Percentiles rank a stretch among this genome's conserved stretches.
phyloP scores from a whole-genome alignment of 768 basidiomycete genomes.

The Mycena indigotica region DNA sequence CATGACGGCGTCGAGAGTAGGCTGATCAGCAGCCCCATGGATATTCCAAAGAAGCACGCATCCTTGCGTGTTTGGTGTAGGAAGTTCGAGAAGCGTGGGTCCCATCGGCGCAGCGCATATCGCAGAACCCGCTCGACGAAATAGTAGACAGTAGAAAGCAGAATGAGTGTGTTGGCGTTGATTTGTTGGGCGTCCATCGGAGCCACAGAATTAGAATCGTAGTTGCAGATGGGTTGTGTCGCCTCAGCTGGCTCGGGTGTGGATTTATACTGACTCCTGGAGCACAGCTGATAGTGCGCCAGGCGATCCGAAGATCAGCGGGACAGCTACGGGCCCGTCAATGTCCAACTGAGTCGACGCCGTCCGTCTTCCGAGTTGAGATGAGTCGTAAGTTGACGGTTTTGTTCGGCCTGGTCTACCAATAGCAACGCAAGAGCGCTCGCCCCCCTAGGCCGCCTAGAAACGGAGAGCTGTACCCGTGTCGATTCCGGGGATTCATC shows the following conservation, averaged over 20 bases:
- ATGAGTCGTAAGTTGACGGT: not conserved
- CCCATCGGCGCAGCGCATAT: not conserved
- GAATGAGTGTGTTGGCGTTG: slow-evolving; percentile 18
- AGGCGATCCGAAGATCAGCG: not conserved
- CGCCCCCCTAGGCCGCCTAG: too few relatives aligned
- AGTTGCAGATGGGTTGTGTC: not conserved
- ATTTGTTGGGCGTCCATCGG: slow-evolving; percentile 14
- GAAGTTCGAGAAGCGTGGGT: slow-evolving; percentile 12
- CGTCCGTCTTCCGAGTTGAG: not conserved
- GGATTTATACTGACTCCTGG: not conserved
- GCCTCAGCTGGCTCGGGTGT: too few relatives aligned
- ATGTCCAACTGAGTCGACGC: not conserved
- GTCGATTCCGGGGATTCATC: too few relatives aligned
- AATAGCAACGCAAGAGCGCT: too few relatives aligned
- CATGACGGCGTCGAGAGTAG: slow-evolving; percentile 23
- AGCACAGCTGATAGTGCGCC: not conserved
- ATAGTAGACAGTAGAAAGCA: slow-evolving; percentile 24
- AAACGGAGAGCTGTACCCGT: too few relatives aligned
- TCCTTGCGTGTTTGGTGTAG: slow-evolving; percentile 23
- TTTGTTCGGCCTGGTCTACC: too few relatives aligned
- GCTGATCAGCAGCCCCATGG: slow-evolving; percentile 24
- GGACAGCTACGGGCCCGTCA: not conserved
- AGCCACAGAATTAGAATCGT: not conserved
- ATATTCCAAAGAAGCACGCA: slow-evolving; percentile 23
- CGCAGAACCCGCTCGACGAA: slow-evolving; percentile 22